Evolutionary conservation across 179 eudicot species (phyloP).

Genomic region (Carnegiea gigantea): DNA sequence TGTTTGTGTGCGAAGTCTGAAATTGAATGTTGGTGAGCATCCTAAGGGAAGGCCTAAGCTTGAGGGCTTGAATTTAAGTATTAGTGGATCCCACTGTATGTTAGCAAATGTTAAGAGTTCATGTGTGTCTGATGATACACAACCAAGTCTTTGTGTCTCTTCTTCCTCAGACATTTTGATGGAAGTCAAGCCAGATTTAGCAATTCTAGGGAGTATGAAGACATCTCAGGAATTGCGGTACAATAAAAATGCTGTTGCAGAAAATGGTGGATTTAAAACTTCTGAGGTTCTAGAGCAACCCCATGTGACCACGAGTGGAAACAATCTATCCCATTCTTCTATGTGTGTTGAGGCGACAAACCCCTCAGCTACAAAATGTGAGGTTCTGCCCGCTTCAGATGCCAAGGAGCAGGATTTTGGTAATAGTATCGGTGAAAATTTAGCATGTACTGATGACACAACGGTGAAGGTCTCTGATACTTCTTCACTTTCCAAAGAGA

Average conservation of each 20-base stretch:
- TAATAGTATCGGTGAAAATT: slow-evolving; percentile 1
- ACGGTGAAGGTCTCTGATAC: slow-evolving; percentile 5
- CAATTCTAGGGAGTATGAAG: slow-evolving; percentile 10
- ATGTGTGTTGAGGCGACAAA: neutral
- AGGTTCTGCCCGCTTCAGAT: slow-evolving; percentile 4
- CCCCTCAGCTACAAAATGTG: slow-evolving; percentile 18
- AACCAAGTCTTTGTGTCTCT: slow-evolving; percentile 11
- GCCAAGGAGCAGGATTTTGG: slow-evolving; percentile 9
- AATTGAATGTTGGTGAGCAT: neutral
- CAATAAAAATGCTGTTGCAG: neutral
- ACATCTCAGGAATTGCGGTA: neutral
- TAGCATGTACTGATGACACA: neutral
- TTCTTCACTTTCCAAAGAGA: neutral
- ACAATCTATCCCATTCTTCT: neutral
- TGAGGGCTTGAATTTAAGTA: neutral
- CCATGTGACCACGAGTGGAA: slow-evolving; percentile 9
- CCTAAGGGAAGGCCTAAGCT: neutral
- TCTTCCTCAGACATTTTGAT: slow-evolving; percentile 2
- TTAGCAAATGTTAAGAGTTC: slow-evolving; percentile 11
- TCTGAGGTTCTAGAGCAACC: neutral
- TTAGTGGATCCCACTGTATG: neutral
- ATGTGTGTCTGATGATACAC: slow-evolving; percentile 15
- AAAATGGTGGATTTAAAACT: slow-evolving; percentile 2
- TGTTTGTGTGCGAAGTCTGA: slow-evolving; percentile 10
- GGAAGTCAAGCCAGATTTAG: neutral